Evolutionary conservation across 2,329 filamentous ascomycete species (phyloP).

Genomic region (Rosellinia necatrix): DNA sequence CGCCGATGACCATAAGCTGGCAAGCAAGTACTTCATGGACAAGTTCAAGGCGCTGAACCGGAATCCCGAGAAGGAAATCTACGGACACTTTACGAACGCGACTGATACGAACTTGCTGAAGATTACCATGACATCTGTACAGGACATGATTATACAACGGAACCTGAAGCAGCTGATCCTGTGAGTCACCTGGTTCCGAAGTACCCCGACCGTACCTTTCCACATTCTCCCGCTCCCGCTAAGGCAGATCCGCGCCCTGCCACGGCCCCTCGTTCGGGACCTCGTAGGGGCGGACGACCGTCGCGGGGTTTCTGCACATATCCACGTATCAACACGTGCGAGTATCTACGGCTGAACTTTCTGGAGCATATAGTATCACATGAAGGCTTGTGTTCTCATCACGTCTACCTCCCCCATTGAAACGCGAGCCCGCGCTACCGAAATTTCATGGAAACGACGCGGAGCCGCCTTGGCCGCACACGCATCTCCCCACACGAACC

Average conservation of each 20-base stretch:
- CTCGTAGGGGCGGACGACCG: constrained; percentile 28
- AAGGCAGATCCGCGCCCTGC: constrained; percentile 21
- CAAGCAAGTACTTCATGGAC: constrained; percentile 80
- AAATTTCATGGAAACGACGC: constrained; percentile 29
- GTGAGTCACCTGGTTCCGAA: constrained; percentile 49
- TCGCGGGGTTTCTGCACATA: constrained; percentile 19
- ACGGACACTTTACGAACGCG: constrained; percentile 66
- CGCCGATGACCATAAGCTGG: constrained; percentile 71
- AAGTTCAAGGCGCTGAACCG: constrained; percentile 79
- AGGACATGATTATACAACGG: constrained; percentile 86
- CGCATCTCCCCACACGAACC: constrained; percentile 19
- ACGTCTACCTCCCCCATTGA: constrained; percentile 15
- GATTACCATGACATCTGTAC: constrained; percentile 83
- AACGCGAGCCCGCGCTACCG: constrained; percentile 13
- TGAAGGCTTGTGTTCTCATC: constrained; percentile 23
- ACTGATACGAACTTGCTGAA: constrained; percentile 76
- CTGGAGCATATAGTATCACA: constrained; percentile 41
- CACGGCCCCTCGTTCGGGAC: constrained; percentile 25
- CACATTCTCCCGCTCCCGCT: constrained; percentile 19
- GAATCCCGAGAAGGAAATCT: constrained; percentile 66
- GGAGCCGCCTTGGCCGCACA: constrained; percentile 23
- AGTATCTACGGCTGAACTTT: constrained; percentile 39
- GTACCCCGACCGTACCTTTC: constrained; percentile 25
- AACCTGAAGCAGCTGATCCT: constrained; percentile 80
- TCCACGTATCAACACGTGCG: constrained; percentile 27